Base-by-base conservation (phyloP, 2,329 filamentous ascomycete species). In the Hansfordia pulvinata region DNA sequence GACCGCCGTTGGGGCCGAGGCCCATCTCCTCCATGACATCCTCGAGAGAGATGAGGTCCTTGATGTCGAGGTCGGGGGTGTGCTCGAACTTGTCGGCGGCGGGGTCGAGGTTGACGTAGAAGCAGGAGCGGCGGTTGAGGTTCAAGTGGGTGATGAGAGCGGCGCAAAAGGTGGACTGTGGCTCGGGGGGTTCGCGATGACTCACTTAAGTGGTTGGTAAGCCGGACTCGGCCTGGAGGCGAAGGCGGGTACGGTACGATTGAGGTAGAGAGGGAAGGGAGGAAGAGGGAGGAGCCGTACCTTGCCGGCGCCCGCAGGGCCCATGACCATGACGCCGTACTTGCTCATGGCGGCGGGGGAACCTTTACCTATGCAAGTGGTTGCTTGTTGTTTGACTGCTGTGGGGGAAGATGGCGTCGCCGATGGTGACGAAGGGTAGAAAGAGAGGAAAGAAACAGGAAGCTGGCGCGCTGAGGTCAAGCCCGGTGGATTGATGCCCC, bases 31-130 rank as follows among this genome's bases (percentile, higher is more conserved):
- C 86, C 58, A 93, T 83, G 22, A 96, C 64, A 5, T 83, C 86
- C 14, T 83, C 79, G 2, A 84, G 79, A 46, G 93, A 96, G 42
- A 84, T 75, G 13, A 88, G 72, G 25, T 90, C 88, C 43, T 83
- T 83, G 25, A 85, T 93, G 46, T 96, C 86, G 35, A 93, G 74
- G 34, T 74, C 62, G 9, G 78, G 90, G 40, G 82, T 66, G 57
- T 93, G 93, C 45, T 78, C 76, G 54, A 98, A 96, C 25, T 76
- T 68, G 55, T 94, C 86, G 48, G 90, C 90, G 30, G 90, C 90
- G 6, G 90, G 90, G 52, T 98, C 90, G 44, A 98, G 83, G 58
- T 98, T 98, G 49, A 98, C 79, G 57, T 96, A 98, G 66, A 92
- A 93, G 54, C 81, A 82, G 26, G 85, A 92, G n/a, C 86, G 81